phyloP scores from a whole-genome alignment of 2,329 filamentous ascomycete genomes.

The Colletotrichum tamarilloi region DNA sequence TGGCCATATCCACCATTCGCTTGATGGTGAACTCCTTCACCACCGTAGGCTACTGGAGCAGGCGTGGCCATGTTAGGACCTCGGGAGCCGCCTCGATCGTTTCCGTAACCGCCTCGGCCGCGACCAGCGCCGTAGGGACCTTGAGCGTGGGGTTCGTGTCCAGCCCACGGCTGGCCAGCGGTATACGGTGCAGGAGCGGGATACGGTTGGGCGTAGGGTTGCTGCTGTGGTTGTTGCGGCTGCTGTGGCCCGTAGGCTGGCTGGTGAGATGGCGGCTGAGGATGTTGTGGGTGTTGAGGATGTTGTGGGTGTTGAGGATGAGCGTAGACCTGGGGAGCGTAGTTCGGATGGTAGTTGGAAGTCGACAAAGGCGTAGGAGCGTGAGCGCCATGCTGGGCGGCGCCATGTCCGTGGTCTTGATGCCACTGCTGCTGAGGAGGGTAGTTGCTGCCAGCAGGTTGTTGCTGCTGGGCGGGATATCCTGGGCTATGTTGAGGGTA shows the following conservation, averaged over 20 bases:
- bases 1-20: slow-evolving; percentile 50
- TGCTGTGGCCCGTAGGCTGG: slow-evolving; percentile 55
- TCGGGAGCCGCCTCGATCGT: slow-evolving; percentile 55
- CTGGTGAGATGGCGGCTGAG: slow-evolving; percentile 49
- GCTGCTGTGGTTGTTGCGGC: slow-evolving; percentile 50
- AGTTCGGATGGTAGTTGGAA: slow-evolving; percentile 69
- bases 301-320: slow-evolving; percentile 49
- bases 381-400: slow-evolving; percentile 53
- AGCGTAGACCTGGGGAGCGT: slow-evolving; percentile 65
- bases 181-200: slow-evolving; percentile 46
- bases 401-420: slow-evolving; percentile 49
- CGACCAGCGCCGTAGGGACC: slow-evolving; percentile 51
- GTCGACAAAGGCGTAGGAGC: slow-evolving; percentile 60
- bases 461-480: slow-evolving; percentile 49
- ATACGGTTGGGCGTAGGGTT: slow-evolving; percentile 50
- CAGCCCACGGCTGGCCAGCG: slow-evolving; percentile 48
- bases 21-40: slow-evolving; percentile 43
- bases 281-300: slow-evolving; percentile 46
- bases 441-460: slow-evolving; percentile 50
- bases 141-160: slow-evolving; percentile 47
- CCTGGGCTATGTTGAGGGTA: slow-evolving; percentile 41
- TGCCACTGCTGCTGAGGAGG: slow-evolving; percentile 54
- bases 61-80: slow-evolving; percentile 47
- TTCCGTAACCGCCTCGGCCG: slow-evolving; percentile 55
- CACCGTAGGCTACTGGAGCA: slow-evolving; percentile 47